Percentiles rank a stretch among this genome's conserved stretches.
Conservation (phyloP, 495 filamentous ascomycete species). For the Staphylotrichum longicolle region DNA sequence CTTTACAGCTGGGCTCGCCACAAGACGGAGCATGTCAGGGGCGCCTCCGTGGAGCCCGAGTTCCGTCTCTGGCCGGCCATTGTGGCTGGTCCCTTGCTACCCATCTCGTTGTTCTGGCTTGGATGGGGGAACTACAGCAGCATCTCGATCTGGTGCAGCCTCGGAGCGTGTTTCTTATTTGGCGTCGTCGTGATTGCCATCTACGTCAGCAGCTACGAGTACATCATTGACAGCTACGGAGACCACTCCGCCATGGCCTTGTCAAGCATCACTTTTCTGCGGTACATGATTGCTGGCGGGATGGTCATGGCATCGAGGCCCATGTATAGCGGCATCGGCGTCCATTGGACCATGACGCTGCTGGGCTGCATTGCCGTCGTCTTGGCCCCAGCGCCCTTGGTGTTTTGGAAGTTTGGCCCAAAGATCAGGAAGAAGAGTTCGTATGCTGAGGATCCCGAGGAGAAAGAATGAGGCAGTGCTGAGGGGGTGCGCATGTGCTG, state of each 20-base stretch:
- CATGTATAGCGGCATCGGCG: constrained; percentile 37
- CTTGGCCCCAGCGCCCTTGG: constrained; percentile 26
- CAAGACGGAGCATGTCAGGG: constrained; percentile 41
- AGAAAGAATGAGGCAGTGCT: neutral
- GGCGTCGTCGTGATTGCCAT: constrained; percentile 33
- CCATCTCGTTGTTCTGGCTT: constrained; percentile 62
- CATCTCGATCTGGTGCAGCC: constrained; percentile 44
- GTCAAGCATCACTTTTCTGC: constrained; percentile 49
- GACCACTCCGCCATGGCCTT: constrained; percentile 46
- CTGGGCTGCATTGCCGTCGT: constrained; percentile 21
- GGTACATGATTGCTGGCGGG: constrained; percentile 52
- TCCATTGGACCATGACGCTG: constrained; percentile 39
- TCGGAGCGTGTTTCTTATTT: constrained; percentile 35
- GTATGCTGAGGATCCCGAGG: constrained; percentile 23
- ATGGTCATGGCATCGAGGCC: constrained; percentile 44
- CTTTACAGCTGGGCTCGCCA: constrained; percentile 55
- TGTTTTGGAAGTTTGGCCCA: constrained; percentile 31
- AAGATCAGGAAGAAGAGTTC: constrained; percentile 30
- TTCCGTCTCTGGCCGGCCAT: constrained; percentile 59
- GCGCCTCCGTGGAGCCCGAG: constrained; percentile 46
- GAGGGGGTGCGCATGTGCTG: no score
- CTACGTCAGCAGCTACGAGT: constrained; percentile 55
- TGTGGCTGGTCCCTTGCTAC: constrained; percentile 55
- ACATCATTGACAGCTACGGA: constrained; percentile 57
- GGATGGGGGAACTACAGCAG: constrained; percentile 52